Percentiles rank a stretch among this genome's conserved stretches.
These are phyloP conservation scores for Volvox reticuliferus DNA, from an alignment of 139 green algal genomes.

Conservation along the genomic window DNA sequence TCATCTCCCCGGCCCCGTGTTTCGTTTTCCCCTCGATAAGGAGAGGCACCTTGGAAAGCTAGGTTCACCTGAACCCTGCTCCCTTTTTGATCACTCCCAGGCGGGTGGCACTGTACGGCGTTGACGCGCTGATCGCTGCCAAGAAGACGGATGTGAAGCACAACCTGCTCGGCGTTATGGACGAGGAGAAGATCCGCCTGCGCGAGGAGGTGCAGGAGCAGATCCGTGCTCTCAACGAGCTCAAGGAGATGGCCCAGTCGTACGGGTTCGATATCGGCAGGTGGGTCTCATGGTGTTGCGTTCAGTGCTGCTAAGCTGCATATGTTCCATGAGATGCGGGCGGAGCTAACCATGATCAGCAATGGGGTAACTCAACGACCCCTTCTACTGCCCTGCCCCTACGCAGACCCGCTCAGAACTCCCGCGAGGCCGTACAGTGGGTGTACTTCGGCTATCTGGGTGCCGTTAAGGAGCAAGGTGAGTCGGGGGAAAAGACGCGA, in stretches of 20 bases:
- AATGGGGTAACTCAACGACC: too few species aligned
- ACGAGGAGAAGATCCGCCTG: constrained; percentile 75
- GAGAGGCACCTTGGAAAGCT: too few species aligned
- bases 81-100: background rate
- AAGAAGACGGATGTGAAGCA: constrained; percentile 75
- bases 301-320: too few species aligned
- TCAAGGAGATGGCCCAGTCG: constrained; percentile 77
- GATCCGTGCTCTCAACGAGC: constrained; percentile 76
- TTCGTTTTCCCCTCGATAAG: too few species aligned
- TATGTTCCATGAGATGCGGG: too few species aligned
- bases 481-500: background rate
- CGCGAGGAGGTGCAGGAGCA: constrained; percentile 80
- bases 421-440: constrained; percentile 82
- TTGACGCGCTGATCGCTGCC: constrained; percentile 72
- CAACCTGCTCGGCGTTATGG: constrained; percentile 71
- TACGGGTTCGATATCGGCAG: constrained; percentile 79
- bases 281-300: too few species aligned
- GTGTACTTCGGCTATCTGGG: constrained; percentile 85
- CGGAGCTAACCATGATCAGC: background rate
- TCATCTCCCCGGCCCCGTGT: too few species aligned
- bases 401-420: constrained; percentile 60
- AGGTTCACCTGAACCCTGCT: too few species aligned
- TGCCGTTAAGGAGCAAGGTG: constrained; percentile 80
- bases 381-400: background rate
- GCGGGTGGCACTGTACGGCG: constrained; percentile 83